Evolutionary conservation across 331 rosid species (phyloP), one percentile per base, ranked within the genome.

Genomic region (Saraca asoca): DNA sequence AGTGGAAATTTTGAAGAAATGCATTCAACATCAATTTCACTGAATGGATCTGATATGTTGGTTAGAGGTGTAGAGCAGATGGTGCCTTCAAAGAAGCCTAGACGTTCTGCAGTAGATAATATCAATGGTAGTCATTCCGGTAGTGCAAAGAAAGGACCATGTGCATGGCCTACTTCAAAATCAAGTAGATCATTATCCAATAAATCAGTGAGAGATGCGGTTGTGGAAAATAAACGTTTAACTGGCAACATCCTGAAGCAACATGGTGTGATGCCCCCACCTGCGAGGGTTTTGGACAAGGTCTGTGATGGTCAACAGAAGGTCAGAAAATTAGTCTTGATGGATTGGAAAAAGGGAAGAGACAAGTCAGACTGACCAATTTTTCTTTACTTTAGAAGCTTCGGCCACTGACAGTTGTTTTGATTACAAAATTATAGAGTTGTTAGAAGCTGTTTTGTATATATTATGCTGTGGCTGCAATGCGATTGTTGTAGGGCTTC

Each of bases 221-320:
- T 1, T 1, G 76, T 65, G 45, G 93, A 82, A 60, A 64, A 58
- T 56, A 89, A 79, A 45, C 87, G 82, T 62, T 71, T 87, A 15
- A 82, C 73, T 49, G 56, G 69, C 9, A 65, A 79, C 74, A 33
- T 42, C 24, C 31, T 53, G 10, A 91, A 80, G 80, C 97, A 81
- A 68, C 79, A 91, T 34, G 74, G 64, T 63, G 72, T 78, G 87
- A 84, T 90, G 97, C 96, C 95, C 20, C 98, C 96, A 7, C 92
- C 92, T 65, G 56, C 78, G 35, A 77, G 87, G 71, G 78, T 73
- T 64, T 74, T 57, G 20, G 83, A 74, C 9, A 88, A 88, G 82
- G 78, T 79, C 45, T 55, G 83, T 66, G 81, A 72, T 33, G 69
- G 83, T 31, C 90, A 68, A 61, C 91, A 75, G 66, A 92, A 81